These are phyloP conservation scores for Meyerozyma elateridarum DNA, from an alignment of 1,139 yeast species.

Conservation along the genomic window DNA sequence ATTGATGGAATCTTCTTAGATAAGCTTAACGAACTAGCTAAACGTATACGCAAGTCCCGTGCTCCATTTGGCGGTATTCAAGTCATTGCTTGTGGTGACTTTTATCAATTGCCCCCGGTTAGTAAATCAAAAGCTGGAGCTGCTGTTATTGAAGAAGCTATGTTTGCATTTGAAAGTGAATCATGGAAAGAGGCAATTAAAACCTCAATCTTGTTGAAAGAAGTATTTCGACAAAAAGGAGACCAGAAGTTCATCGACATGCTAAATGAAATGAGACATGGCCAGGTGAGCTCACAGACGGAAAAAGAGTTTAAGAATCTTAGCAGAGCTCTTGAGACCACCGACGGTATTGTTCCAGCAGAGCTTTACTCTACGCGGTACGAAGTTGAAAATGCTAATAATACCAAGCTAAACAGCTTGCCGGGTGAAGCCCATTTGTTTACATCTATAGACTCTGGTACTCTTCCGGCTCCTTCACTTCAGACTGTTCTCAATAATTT, in stretches of 20 bases:
- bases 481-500: constrained; percentile 55
- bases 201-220: constrained; percentile 63
- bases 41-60: constrained; percentile 42
- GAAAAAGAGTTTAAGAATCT: constrained; percentile 51
- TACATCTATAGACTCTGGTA: constrained; percentile 62
- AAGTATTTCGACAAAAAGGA: constrained; percentile 90
- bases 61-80: constrained; percentile 89
- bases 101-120: constrained; percentile 89
- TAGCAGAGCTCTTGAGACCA: constrained; percentile 49
- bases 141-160: constrained; percentile 20
- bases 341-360: constrained; percentile 79
- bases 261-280: constrained; percentile 84
- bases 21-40: constrained; percentile 64
- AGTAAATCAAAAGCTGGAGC: constrained; percentile 26
- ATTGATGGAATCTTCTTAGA: constrained; percentile 72
- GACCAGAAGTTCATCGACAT: constrained; percentile 72
- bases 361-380: constrained; percentile 76
- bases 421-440: constrained; percentile 46
- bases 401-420: constrained; percentile 45
- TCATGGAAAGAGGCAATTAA: constrained; percentile 68
- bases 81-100: constrained; percentile 80
- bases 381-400: constrained; percentile 83
- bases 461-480: constrained; percentile 38
- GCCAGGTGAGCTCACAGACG: constrained; percentile 55
- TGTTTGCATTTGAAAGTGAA: constrained; percentile 74